These are phyloP conservation scores for Hemileia vastatrix DNA, from an alignment of 1,284 basidiomycete species.

Conservation along the genomic window DNA sequence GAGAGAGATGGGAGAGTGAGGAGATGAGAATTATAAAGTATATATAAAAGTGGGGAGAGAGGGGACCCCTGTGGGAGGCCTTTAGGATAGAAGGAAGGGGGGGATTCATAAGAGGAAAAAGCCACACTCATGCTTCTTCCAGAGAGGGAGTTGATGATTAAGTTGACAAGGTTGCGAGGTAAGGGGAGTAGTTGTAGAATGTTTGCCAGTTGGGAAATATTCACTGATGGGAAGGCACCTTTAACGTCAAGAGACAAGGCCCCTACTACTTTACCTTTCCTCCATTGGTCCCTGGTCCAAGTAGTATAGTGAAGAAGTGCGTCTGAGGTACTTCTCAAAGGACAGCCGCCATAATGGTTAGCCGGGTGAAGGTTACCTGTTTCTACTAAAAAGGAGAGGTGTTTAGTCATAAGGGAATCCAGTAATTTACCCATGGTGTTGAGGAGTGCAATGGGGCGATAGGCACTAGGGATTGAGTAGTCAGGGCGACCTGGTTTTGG, in stretches of 20 bases:
- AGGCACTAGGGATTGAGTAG: not conserved
- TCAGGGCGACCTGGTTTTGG: not conserved
- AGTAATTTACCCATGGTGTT: conserved; percentile 1
- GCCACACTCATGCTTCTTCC: too few species aligned
- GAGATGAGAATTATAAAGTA: too few species aligned
- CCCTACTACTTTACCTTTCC: conserved; percentile 1
- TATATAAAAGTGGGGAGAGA: too few species aligned
- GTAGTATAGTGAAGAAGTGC: not conserved
- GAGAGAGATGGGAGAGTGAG: not conserved
- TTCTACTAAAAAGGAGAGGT: not conserved
- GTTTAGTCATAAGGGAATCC: conserved; percentile 3
- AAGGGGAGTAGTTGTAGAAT: too few species aligned
- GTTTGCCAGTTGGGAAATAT: too few species aligned
- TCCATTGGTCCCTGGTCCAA: conserved; percentile 9
- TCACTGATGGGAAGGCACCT: conserved; percentile 9
- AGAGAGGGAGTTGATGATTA: too few species aligned
- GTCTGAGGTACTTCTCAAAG: not conserved
- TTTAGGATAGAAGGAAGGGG: too few species aligned
- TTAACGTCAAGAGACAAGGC: conserved; percentile 12
- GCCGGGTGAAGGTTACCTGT: not conserved
- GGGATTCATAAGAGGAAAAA: too few species aligned
- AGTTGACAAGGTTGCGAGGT: too few species aligned
- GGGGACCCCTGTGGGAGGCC: too few species aligned
- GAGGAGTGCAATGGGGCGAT: conserved; percentile 1
- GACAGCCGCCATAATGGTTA: not conserved